These are phyloP conservation scores for Tulasnella sp. DNA, from an alignment of 768 basidiomycete species.

Conservation along the genomic window DNA sequence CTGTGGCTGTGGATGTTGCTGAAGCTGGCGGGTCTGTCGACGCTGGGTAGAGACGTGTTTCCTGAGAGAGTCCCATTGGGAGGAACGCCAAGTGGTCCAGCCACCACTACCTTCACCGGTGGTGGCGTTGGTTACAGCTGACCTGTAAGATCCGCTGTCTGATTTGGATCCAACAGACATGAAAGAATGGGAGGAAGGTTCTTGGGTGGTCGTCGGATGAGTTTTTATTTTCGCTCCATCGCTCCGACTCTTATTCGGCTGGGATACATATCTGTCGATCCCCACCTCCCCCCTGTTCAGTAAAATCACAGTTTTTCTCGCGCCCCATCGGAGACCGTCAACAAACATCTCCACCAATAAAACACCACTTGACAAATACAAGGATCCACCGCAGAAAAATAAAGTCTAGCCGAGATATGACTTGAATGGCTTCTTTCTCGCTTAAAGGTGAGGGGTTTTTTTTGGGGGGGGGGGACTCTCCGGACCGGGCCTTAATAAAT, in stretches of 20 bases:
- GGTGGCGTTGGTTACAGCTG: not conserved
- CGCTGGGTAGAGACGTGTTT: not conserved
- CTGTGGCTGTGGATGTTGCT: not conserved
- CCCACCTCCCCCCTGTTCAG: not conserved
- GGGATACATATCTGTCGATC: not conserved
- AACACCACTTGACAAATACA: not conserved
- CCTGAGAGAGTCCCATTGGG: not conserved
- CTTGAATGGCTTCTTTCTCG: no score
- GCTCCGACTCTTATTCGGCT: not conserved
- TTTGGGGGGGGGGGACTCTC: no score
- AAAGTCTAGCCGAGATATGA: no score
- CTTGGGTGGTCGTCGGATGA: not conserved
- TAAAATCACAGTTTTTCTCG: not conserved
- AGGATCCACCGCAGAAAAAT: no score
- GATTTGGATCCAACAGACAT: not conserved
- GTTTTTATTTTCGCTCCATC: not conserved
- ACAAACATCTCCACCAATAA: not conserved
- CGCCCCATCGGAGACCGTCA: not conserved
- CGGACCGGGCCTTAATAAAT: no score
- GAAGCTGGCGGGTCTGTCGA: not conserved
- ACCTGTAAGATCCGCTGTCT: not conserved
- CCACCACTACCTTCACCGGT: not conserved
- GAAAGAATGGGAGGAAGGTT: not conserved
- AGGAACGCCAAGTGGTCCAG: not conserved
- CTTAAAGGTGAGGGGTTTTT: no score